Percentiles rank a stretch among this genome's conserved stretches.
Conservation (phyloP, 2,329 filamentous ascomycete species). For the Scedosporium apiospermum region DNA sequence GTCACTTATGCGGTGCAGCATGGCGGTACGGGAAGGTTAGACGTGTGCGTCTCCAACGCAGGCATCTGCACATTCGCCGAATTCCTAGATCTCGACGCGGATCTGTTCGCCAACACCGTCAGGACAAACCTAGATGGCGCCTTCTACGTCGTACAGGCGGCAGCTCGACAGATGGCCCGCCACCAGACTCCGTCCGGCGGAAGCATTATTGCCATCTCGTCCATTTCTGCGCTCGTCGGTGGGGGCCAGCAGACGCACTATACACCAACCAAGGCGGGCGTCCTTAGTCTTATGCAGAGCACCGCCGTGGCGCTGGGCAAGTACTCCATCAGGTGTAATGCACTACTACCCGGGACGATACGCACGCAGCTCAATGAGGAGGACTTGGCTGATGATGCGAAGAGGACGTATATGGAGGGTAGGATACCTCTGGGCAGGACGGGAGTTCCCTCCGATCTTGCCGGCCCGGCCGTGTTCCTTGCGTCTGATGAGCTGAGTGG, state of each 20-base stretch:
- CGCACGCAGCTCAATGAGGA: constrained; percentile 76
- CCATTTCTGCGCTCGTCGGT: constrained; percentile 67
- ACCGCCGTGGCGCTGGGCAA: constrained; percentile 69
- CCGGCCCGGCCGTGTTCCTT: constrained; percentile 77
- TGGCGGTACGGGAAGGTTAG: constrained; percentile 48
- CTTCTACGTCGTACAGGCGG: constrained; percentile 82
- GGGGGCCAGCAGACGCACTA: constrained; percentile 76
- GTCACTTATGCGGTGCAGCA: constrained; percentile 55
- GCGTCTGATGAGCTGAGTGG: constrained; percentile 69
- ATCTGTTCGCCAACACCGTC: constrained; percentile 63
- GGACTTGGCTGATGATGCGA: constrained; percentile 64
- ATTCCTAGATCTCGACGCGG: constrained; percentile 64
- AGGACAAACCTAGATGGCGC: constrained; percentile 77
- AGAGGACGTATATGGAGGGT: constrained; percentile 70
- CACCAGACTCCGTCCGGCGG: constrained; percentile 56
- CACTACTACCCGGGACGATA: constrained; percentile 73
- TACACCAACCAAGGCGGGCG: constrained; percentile 79
- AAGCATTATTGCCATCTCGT: constrained; percentile 68
- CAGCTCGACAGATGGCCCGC: constrained; percentile 69
- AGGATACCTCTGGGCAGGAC: constrained; percentile 69
- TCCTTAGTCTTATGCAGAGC: constrained; percentile 74
- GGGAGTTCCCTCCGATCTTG: constrained; percentile 65
- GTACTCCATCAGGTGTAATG: constrained; percentile 73
- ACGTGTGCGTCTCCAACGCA: constrained; percentile 81
- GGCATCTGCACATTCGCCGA: constrained; percentile 83